These are phyloP conservation scores for Serendipita sp. DNA, from an alignment of 768 basidiomycete species.

Conservation along the genomic window DNA sequence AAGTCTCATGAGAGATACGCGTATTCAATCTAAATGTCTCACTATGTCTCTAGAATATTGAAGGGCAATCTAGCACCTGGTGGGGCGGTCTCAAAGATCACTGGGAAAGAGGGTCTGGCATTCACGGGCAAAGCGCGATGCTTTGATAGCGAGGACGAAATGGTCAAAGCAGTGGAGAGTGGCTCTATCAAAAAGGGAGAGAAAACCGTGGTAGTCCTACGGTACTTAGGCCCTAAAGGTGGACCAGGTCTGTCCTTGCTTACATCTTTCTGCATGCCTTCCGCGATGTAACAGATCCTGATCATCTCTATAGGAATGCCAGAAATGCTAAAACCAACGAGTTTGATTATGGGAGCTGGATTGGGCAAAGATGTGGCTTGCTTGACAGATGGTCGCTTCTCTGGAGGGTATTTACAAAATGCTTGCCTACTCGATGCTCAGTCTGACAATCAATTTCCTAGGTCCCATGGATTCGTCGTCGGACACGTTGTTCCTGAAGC, in stretches of 20 bases:
- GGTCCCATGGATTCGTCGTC: slow-evolving; percentile 92
- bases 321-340: slow-evolving; percentile 98
- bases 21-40: slow-evolving; percentile 8
- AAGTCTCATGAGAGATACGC: slow-evolving; percentile 15
- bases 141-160: slow-evolving; percentile 82
- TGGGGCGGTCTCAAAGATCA: slow-evolving; percentile 93
- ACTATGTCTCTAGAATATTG: slow-evolving; percentile 45
- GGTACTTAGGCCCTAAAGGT: slow-evolving; percentile 94
- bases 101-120: slow-evolving; percentile 81
- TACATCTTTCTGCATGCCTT: background rate
- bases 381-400: slow-evolving; percentile 94
- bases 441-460: slow-evolving; percentile 18
- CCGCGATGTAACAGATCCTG: background rate
- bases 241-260: slow-evolving; percentile 67
- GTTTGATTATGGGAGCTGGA: slow-evolving; percentile 96
- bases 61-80: slow-evolving; percentile 87
- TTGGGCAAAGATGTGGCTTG: slow-evolving; percentile 92
- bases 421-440: slow-evolving; percentile 12
- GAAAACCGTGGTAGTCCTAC: slow-evolving; percentile 89
- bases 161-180: slow-evolving; percentile 73
- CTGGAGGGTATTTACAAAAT: slow-evolving; percentile 57
- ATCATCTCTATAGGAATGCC: slow-evolving; percentile 62
- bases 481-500: slow-evolving; percentile 97
- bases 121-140: slow-evolving; percentile 87
- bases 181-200: slow-evolving; percentile 86